Evolutionary conservation across 139 green algal genomes (phyloP), one percentile per base, ranked within the genome.

Genomic region (Cymbomonas tetramitiformis): DNA sequence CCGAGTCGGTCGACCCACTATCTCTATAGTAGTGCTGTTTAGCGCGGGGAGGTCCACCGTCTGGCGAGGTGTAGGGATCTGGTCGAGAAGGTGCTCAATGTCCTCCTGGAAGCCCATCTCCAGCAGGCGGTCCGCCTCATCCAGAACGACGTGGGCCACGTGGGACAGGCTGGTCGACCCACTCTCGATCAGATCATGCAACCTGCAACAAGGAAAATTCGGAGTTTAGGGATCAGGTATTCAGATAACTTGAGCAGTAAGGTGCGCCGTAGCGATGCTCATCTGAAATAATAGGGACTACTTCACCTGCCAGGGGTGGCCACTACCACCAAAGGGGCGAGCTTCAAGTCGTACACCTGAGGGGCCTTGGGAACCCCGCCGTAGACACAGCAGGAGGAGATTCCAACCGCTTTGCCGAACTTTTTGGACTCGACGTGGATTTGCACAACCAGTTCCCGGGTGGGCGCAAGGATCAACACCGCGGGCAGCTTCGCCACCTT

Each of bases 81-180:
- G 49, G 4, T 23, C 24, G 26, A 96, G 53, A 52, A 97, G 87
- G 6, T 90, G 67, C 0, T 43, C 52, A 4, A 95, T 62, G 78
- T 96, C 87, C 19, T 86, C 76, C 1, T 78, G 77, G 70, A 97
- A 94, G 25, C 90, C 90, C 88, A 98, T 94, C 69, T 98, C 90
- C 56, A 97, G 96, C 51, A 98, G 76, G 4, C 91, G 69, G 74
- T 98, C 90, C 3, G 90, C 90, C 66, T 96, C 88, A 47, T 97
- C 90, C 34, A 95, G 80, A 10, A 96, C 83, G 23, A 77, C 65
- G 56, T 86, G 86, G 61, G 89, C 71, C 46, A 93, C 79, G 61
- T 94, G n/a, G n/a, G n/a, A n/a, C n/a, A n/a, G n/a, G n/a, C n/a
- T n/a, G n/a, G n/a, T n/a, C n/a, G n/a, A n/a, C n/a, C n/a, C n/a